A percentile compares a stretch with the other conserved stretches of the same genome.
Evolutionary conservation across 176 grass and related monocot genomes (phyloP).

Genomic region (Carex myosuroides): DNA sequence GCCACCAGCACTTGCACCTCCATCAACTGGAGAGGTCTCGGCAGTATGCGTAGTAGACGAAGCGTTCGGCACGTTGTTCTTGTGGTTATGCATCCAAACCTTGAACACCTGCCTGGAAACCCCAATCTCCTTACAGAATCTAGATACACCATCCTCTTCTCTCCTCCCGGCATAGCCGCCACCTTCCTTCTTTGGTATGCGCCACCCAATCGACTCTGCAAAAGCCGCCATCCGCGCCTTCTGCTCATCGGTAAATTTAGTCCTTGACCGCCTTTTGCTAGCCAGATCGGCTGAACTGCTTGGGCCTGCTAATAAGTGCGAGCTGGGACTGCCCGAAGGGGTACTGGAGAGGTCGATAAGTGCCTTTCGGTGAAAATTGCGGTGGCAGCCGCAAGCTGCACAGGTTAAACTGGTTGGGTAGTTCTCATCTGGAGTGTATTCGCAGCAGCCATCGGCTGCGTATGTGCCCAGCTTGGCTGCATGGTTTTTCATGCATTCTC

Average conservation of each 20-base stretch:
- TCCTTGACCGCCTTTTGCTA: conserved; percentile 67
- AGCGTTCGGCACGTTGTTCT: conserved; percentile 37
- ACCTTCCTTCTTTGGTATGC: conserved; percentile 73
- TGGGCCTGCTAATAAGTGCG: conserved; percentile 20
- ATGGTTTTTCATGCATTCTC: conserved; percentile 91
- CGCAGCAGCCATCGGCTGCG: conserved; percentile 82
- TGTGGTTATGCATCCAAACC: conserved; percentile 99
- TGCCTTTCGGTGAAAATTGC: conserved; percentile 76
- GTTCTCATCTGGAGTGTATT: conserved; percentile 68
- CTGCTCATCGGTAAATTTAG: conserved; percentile 81
- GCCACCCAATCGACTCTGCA: conserved; percentile 75
- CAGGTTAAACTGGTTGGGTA: conserved; percentile 38
- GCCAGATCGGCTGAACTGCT: conserved; percentile 15
- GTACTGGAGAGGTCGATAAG: conserved; percentile 29
- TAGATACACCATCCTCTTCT: conserved; percentile 60
- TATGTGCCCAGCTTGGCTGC: conserved; percentile 84
- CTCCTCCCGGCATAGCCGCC: conserved; percentile 26
- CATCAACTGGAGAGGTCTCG: not conserved
- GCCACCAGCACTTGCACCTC: conserved; percentile 20
- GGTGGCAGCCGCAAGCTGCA: conserved; percentile 80
- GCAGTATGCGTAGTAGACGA: conserved; percentile 41
- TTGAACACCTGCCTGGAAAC: conserved; percentile 79
- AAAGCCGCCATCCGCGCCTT: conserved; percentile 61
- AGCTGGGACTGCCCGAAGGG: conserved; percentile 4
- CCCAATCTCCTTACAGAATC: conserved; percentile 81